A percentile compares a stretch with the other conserved stretches of the same genome.
Conservation (phyloP, 345 rosid species). For the Iberis pinnata region DNA sequence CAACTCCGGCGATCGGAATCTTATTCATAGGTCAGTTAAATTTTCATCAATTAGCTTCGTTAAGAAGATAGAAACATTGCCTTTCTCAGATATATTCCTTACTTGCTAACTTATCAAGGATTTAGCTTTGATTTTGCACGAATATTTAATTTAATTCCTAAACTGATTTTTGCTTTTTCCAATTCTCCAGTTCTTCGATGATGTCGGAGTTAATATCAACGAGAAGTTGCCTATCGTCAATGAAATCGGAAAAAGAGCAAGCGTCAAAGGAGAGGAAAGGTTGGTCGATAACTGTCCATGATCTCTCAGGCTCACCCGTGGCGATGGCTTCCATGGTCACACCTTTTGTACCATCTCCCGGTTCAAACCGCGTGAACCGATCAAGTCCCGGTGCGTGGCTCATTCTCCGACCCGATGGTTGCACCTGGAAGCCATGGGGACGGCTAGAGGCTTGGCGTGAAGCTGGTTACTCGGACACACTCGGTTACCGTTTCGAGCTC, state of each 20-base stretch:
- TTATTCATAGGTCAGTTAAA: constrained; percentile 46
- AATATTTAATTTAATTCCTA: not conserved
- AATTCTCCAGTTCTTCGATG: constrained; percentile 49
- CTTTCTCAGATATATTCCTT: constrained; percentile 22
- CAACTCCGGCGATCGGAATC: constrained; percentile 43
- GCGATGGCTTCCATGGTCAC: constrained; percentile 99
- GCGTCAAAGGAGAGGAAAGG: constrained; percentile 73
- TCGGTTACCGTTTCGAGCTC: constrained; percentile 80
- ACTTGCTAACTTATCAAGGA: constrained; percentile 9
- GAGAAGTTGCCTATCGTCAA: constrained; percentile 45
- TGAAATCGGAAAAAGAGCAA: constrained; percentile 51
- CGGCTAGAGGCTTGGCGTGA: constrained; percentile 93
- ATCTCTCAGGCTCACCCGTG: constrained; percentile 90
- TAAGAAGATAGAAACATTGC: constrained; percentile 15
- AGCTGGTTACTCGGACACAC: constrained; percentile 36
- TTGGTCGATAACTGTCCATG: constrained; percentile 87
- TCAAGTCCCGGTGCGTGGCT: constrained; percentile 96
- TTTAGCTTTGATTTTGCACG: not conserved
- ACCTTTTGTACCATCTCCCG: constrained; percentile 88
- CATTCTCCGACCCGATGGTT: constrained; percentile 66
- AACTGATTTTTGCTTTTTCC: not conserved
- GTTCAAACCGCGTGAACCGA: constrained; percentile 66
- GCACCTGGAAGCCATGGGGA: constrained; percentile 97
- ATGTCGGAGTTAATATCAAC: constrained; percentile 29
- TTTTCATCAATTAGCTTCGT: constrained; percentile 11